Evolutionary conservation across 2,329 filamentous ascomycete genomes (phyloP), one percentile per base, ranked within the genome.

Genomic region (Neopestalotiopsis rosae): DNA sequence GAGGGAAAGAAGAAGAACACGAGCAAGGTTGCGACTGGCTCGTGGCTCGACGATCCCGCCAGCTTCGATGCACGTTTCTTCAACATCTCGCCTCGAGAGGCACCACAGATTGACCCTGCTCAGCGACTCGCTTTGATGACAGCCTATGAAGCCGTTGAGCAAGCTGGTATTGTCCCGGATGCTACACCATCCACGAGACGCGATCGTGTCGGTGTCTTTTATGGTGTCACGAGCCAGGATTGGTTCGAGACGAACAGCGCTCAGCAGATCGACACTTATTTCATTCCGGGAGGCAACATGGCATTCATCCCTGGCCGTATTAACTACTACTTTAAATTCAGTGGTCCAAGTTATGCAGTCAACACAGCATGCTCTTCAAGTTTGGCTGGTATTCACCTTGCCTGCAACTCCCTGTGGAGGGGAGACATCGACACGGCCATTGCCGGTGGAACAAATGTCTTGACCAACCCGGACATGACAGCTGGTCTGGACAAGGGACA

Each of bases 61-160:
- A 10, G 68, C 10, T 76, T 76, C 56, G 74, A 76, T 56, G 68
- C 71, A 1, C 63, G 57, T 0, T 75, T 76, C 64, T 76, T 76
- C 49, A 73, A 73, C 30, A 73, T 75, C 5, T 74, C 73, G 0
- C 75, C 75, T 0, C 67, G 71, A 24, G 74, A 76, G 49, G 74
- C 72, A 10, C 52, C 58, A 6, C 67, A 75, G 72, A 90, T 88
- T 2, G 90, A 92, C 75, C 90, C 90, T 0, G 89, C 89, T 80
- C 90, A 91, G 74, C 84, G 90, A 72, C 79, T 92, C 30, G 87
- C 88, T 2, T 79, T 92, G 6, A 85, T 89, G 32, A 91, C 89
- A 5, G 89, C 89, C 0, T 92, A 92, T 71, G 90, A 92, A 73
- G 90, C 90, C 1, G 81, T 92, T 32, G 90, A 92, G 75, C 88